Base-by-base conservation (phyloP, 345 rosid genomes). In the Lepidium didymum region DNA sequence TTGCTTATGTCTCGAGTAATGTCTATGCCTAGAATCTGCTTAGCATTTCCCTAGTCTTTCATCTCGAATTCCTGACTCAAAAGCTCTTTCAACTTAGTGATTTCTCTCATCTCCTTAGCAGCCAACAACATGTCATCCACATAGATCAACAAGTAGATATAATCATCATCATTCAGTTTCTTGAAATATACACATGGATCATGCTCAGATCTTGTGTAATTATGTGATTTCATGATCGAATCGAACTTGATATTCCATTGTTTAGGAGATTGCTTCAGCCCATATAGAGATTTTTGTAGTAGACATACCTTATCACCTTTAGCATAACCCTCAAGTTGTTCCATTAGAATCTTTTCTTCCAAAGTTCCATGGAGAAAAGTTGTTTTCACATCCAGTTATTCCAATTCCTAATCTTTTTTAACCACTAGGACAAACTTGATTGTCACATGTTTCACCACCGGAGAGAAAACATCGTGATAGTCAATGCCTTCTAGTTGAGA, bases 101-200 rank as follows among this genome's bases (percentile, higher is more conserved):
- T 21, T 8, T 2, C 23, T 8, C 15, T 40, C 47, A 2, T 1
- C 0, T 41, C 21, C 1, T 13, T 40, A 1, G 63, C 18, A 3
- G 36, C 49, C 4, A 40, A 12, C 4, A 23, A n/a, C 47, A 58
- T 58, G 3, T 40, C 49, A 38, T 57, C 46, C 1, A 54, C 59
- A 3, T 54, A 54, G 0, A 33, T 13, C 3, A 54, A 5, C 0
- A 35, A 9, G 8, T 34, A 56, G 1, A 56, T 5, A 2, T 56
- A 34, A 0, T 3, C 2, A 0, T 10, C 9, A 4, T 27, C 31
- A 27, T 0, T 7, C 1, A 5, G 7, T 1, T 12, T 0, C 29
- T 0, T 56, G 25, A 36, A 27, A 4, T 36, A 56, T 0, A 56
- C 60, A 15, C 60, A 56, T 0, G 5, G 7, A 18, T 56, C 60